Evolutionary conservation across 176 grass and related monocot genomes (phyloP).

Genomic region (Sorghum bicolor): Sorghum_bicolor_NCBIv3 NC_012879.2:23210001-23210500

Average conservation of each 20-base stretch:
- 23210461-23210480: slow-evolving; percentile 65
- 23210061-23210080: slow-evolving; percentile 42
- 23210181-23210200: slow-evolving; percentile 97
- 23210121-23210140: slow-evolving; percentile 85
- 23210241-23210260: slow-evolving; percentile 34
- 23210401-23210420: slow-evolving; percentile 99
- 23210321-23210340: slow-evolving; percentile 82
- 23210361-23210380: slow-evolving; percentile 80
- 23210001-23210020: slow-evolving; percentile 18
- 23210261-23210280: not conserved
- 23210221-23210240: slow-evolving; percentile 36
- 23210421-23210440: slow-evolving; percentile 76
- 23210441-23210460: slow-evolving; percentile 64
- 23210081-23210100: slow-evolving; percentile 97
- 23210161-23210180: slow-evolving; percentile 92
- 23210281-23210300: slow-evolving; percentile 35
- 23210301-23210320: slow-evolving; percentile 96
- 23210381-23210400: slow-evolving; percentile 96
- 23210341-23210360: slow-evolving; percentile 86
- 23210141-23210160: slow-evolving; percentile 85
- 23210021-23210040: slow-evolving; percentile 9
- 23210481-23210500: slow-evolving; percentile 87
- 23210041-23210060: slow-evolving; percentile 11
- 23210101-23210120: slow-evolving; percentile 92
- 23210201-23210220: slow-evolving; percentile 85